Conservation (phyloP, 2,329 filamentous ascomycete species). For the Colletotrichum eremochloae region DNA sequence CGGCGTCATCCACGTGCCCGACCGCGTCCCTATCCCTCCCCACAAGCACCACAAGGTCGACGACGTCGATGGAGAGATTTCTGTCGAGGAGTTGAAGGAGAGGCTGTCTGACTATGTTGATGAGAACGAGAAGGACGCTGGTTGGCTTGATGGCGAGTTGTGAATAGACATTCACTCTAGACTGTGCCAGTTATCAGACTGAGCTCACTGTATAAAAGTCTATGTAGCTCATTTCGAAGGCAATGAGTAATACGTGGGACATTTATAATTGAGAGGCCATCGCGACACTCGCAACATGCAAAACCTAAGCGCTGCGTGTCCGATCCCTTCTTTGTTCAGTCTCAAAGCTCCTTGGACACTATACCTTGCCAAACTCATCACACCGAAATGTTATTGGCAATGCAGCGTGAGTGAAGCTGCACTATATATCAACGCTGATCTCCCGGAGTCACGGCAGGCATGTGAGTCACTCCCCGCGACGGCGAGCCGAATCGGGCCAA, state of each 20-base stretch:
- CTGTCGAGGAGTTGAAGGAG: conserved; percentile 72
- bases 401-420: neutral
- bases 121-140: conserved; percentile 35
- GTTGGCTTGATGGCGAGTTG: conserved; percentile 35
- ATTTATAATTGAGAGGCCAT: neutral
- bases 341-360: too few relatives aligned
- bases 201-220: too few relatives aligned
- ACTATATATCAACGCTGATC: neutral
- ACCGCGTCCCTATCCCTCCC: conserved; percentile 81
- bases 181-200: too few relatives aligned
- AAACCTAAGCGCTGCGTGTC: neutral
- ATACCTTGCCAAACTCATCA: neutral
- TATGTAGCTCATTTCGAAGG: neutral
- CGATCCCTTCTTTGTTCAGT: too few relatives aligned
- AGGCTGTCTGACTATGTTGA: conserved; percentile 62
- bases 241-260: neutral
- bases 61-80: conserved; percentile 61
- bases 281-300: neutral
- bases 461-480: neutral
- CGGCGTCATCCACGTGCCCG: conserved; percentile 85
- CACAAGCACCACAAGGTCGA: conserved; percentile 61
- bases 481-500: neutral
- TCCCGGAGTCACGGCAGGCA: neutral
- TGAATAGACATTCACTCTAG: neutral
- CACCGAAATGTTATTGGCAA: fast-evolving